Evolutionary conservation across 148 eudicot species (phyloP).

Genomic region (Arctostaphylos glauca): DNA sequence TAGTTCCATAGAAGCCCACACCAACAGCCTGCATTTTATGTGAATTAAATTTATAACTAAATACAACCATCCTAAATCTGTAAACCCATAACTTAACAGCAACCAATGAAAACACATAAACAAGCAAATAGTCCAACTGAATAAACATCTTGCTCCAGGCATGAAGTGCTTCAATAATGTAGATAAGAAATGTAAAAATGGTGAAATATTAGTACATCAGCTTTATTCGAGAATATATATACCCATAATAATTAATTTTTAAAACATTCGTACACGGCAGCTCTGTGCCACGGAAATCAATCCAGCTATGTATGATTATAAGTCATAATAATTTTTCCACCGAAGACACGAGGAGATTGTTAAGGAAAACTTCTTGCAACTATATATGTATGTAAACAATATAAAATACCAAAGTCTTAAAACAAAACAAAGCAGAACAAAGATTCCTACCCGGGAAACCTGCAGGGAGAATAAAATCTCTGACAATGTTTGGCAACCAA

Average conservation of each 20-base stretch:
- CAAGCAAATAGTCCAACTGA: not conserved
- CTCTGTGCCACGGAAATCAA: too few relatives aligned
- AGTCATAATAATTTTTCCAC: too few relatives aligned
- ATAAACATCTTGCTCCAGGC: not conserved
- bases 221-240: not conserved
- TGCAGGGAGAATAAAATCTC: constrained; percentile 76
- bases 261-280: not conserved
- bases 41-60: constrained; percentile 2
- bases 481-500: constrained; percentile 66
- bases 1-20: constrained; percentile 81
- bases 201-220: not conserved
- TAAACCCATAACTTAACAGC: not conserved
- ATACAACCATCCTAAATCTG: not conserved
- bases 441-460: constrained; percentile 69
- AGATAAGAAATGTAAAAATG: not conserved
- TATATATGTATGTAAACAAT: not conserved
- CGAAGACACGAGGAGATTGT: not conserved
- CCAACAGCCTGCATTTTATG: constrained; percentile 79
- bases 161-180: not conserved
- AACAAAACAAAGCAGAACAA: not conserved
- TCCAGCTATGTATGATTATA: too few relatives aligned
- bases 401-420: not conserved
- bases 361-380: not conserved
- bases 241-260: not conserved
- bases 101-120: not conserved